Base-by-base conservation (phyloP, 176 grass and related monocot genomes). In the Oryza meridionalis region DNA sequence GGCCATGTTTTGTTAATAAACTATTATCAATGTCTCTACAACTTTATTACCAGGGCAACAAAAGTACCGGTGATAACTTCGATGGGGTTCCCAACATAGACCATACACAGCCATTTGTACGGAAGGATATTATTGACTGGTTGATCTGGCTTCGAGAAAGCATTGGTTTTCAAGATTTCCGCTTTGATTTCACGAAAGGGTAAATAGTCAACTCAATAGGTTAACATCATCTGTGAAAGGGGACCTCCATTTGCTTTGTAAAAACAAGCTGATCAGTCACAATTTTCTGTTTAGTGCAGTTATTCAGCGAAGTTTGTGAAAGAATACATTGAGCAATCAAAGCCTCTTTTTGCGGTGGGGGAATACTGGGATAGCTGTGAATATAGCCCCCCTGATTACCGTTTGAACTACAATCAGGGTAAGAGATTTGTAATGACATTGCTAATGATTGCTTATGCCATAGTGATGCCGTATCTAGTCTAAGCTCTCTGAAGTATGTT, bases 171-270 rank as follows among this genome's bases (percentile, higher is more conserved):
- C 91, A 92, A 90, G 96, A 98, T 88, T 94, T 95, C 26, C 96
- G 96, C 61, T 98, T 95, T 88, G 96, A 98, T 93, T 98, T 98
- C 84, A 78, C 96, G 9, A 98, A 98, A 92, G 96, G 93, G 96
- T 95, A 93, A 93, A 82, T 72, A 72, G 42, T 80, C 68, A 44
- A 70, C 49, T 73, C 13, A 7, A 2, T 70, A 65, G 27, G 27
- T 17, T 38, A 69, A 35, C 35, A 37, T 37, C 0, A 37, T 37
- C 29, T 75, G 3, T 69, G 11, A 79, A 69, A 50, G 68, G 7
- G 51, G 71, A 40, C 12, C 51, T 12, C 22, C 63, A 6, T 67
- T 83, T 71, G 2, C 55, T 64, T 27, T 66, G 69, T 53, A 47
- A 40, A 40, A 66, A 21, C 7, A 26, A 53, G 35, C 58, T 77